Evolutionary conservation across 202 grass and related monocot genomes (phyloP), one percentile per base, ranked within the genome.

Genomic region (Schoenoplectus triqueter): DNA sequence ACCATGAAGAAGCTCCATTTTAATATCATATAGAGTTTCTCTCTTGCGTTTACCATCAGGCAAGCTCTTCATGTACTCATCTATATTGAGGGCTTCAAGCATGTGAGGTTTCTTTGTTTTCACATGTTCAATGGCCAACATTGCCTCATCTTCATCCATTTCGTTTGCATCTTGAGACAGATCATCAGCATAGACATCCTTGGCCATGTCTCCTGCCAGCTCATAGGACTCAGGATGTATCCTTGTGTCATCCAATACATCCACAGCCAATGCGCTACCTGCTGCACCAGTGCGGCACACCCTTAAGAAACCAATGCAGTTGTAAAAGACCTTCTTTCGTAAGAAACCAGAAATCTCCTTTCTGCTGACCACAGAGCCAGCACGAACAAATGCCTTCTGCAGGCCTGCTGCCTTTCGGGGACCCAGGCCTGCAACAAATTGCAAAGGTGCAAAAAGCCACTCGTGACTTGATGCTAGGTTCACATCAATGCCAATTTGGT

Each of bases 141-240:
- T 93, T 74, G 86, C 87, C 44, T 91, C 90, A 74, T 96, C 92
- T 74, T 99, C 97, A 1, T 94, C 93, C 82, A 94, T 87, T 11
- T 96, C 93, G 66, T 96, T 91, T 1, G 73, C 48, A 83, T 96
- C 97, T 84, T 90, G 85, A 22, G 81, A 66, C 71, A 20, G 47
- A 6, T 70, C 84, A 80, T 85, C 92, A 10, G 63, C 69, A 87
- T 80, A 87, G 1, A 99, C 90, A 84, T 94, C 97, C 84, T 91
- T 99, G 11, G 93, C 97, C 76, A 99, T 90, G 57, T 89, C 95
- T 66, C 92, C 95, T 84, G 97, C 97, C 51, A 99, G 68, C 1
- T 82, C 92, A 50, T 99, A 99, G 0, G 97, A 99, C 62, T 99
- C 97, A 49, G 97, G 97, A 96, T 99, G 97, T 66, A 99, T 99